Evolutionary conservation across 78 protist genomes (phyloP).

Genomic region (Cavenderia fasciculata): DNA sequence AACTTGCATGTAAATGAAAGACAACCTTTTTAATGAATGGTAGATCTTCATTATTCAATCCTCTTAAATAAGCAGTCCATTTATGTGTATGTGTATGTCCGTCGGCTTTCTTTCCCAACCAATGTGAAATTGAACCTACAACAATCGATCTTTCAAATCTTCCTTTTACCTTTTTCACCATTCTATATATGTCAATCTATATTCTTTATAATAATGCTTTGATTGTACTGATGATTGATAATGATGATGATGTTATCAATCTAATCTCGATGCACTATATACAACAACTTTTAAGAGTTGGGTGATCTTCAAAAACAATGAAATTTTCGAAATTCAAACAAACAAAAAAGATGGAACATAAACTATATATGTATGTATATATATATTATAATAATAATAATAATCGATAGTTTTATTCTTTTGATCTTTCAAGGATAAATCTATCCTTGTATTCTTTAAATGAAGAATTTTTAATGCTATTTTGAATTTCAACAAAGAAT

Average conservation of each 20-base stretch:
- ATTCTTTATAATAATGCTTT: no score
- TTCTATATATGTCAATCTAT: not conserved
- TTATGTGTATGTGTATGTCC: constrained; percentile 78
- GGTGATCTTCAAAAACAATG: no score
- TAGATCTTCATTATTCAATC: constrained; percentile 76
- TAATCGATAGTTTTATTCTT: not conserved
- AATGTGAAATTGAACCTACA: constrained; percentile 59
- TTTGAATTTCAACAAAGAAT: constrained; percentile 78
- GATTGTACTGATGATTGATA: no score
- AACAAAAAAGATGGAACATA: no score
- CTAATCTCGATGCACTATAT: no score
- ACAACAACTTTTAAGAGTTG: no score
- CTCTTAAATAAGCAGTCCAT: constrained; percentile 83
- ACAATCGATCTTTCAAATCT: constrained; percentile 63
- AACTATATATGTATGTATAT: not conserved
- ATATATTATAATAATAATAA: not conserved
- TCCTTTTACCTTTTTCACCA: constrained; percentile 67
- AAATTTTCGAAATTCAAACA: no score
- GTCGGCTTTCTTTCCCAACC: constrained; percentile 42
- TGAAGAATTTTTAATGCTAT: constrained; percentile 4
- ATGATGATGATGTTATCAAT: no score
- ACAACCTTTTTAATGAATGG: constrained; percentile 63
- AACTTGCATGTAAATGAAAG: constrained; percentile 79
- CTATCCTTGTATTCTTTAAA: constrained; percentile 45
- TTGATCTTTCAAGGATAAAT: constrained; percentile 44